Evolutionary conservation across 2,329 filamentous ascomycete genomes (phyloP).

Genomic region (Curvularia eragrostidis): DNA sequence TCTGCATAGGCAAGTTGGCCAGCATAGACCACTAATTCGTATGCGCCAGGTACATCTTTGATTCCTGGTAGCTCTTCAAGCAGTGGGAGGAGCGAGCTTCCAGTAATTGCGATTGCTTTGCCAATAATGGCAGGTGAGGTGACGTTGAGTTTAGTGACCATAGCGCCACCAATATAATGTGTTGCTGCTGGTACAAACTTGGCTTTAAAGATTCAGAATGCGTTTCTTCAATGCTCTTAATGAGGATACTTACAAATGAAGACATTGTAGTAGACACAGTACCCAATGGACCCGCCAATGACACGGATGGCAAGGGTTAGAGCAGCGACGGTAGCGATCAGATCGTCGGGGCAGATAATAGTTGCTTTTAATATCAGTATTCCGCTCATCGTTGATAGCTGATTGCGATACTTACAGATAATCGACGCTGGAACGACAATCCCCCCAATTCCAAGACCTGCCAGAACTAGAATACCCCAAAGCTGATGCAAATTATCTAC

Average conservation of each 20-base stretch:
- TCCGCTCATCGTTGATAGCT: background rate
- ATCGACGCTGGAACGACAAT: conserved; percentile 72
- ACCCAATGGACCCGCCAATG: conserved; percentile 70
- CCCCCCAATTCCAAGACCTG: conserved; percentile 70
- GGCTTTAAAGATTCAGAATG: conserved; percentile 3
- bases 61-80: conserved; percentile 55
- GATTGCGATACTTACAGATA: conserved; percentile 50
- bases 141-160: conserved; percentile 59
- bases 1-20: conserved; percentile 65
- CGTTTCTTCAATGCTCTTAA: background rate
- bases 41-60: conserved; percentile 55
- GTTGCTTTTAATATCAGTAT: conserved; percentile 53
- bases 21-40: conserved; percentile 56
- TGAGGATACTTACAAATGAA: conserved; percentile 32
- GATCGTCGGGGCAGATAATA: conserved; percentile 72
- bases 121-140: conserved; percentile 58
- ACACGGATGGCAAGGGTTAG: conserved; percentile 72
- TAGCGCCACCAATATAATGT: conserved; percentile 45
- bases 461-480: conserved; percentile 65
- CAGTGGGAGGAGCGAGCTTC: conserved; percentile 50
- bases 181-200: conserved; percentile 35
- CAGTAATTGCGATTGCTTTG: conserved; percentile 54
- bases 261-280: conserved; percentile 57
- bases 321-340: conserved; percentile 72
- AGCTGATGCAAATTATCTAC: conserved; percentile 61